Evolutionary conservation across 306 rosid species (phyloP), one percentile per base, ranked within the genome.

Genomic region (Inga laurina): DNA sequence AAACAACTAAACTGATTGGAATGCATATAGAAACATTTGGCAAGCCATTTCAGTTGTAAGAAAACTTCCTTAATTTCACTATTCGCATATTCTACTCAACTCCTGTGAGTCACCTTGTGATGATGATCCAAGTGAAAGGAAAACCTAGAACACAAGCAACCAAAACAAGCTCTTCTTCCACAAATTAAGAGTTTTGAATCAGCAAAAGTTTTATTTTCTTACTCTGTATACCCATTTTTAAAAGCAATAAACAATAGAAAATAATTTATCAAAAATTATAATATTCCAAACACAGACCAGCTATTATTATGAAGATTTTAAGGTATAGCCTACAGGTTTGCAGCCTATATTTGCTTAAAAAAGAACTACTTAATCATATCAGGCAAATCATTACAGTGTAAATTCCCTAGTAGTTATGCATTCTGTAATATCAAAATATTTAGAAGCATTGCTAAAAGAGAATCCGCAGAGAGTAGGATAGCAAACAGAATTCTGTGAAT

Each of bases 1-100:
- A 72, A 72, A 81, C 45, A 37, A 74, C 68, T 24, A 78, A 78
- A 82, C 54, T 32, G 44, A 75, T 81, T 43, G 82, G 79, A 74
- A 84, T 15, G 35, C 51, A 45, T 49, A 62, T 65, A 76, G 79
- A 82, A 69, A 22, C 11, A 81, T 10, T 51, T 68, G 35, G 32
- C 24, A 62, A 68, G 46, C 70, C 82, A 61, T 49, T 51, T 10
- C 64, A 69, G 69, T 39, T 68, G 70, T 22, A 7, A 77, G 24
- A 54, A 82, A 75, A 59, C 51, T 41, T 72, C 75, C 62, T 49
- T 19, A 24, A 77, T 54, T 76, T 84, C 68, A 45, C 14, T 2
- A 64, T 76, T 82, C 51, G 21, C 51, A 75, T 45, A 75, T 48
- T 45, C 79, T 14, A 68, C 76, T 72, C 54, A 15, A 14, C 71